Conservation (phyloP, 2,329 filamentous ascomycete genomes). For the Aspergillus pseudonomiae region DNA sequence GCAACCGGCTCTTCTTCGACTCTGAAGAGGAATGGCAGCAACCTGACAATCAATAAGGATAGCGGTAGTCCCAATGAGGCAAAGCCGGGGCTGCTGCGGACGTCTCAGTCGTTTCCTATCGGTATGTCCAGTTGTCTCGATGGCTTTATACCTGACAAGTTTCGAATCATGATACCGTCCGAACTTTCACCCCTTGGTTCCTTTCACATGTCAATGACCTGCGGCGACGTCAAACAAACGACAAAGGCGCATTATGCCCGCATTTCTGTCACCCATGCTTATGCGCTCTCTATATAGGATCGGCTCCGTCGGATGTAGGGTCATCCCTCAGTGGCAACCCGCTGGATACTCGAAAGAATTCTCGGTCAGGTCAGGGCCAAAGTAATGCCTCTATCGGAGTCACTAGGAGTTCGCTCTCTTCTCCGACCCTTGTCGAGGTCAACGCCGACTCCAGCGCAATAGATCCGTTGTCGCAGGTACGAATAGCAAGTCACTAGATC, state of each 20-base stretch:
- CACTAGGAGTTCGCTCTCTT: conserved; percentile 29
- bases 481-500: conserved; percentile 10
- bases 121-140: conserved; percentile 28
- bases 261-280: conserved; percentile 9
- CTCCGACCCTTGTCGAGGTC: conserved; percentile 29
- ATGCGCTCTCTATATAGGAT: conserved; percentile 23
- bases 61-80: conserved; percentile 15
- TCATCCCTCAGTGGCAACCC: conserved; percentile 34
- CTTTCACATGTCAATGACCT: neutral
- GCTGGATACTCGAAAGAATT: conserved; percentile 31
- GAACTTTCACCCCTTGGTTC: conserved; percentile 2
- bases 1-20: conserved; percentile 23
- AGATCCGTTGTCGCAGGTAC: conserved; percentile 69
- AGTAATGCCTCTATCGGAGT: conserved; percentile 22
- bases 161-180: neutral
- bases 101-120: conserved; percentile 27
- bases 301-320: conserved; percentile 32
- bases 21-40: conserved; percentile 9
- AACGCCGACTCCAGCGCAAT: conserved; percentile 53
- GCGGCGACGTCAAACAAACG: neutral
- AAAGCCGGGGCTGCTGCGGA: conserved; percentile 17
- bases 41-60: conserved; percentile 14
- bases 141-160: conserved; percentile 3
- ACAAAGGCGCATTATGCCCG: neutral
- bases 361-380: conserved; percentile 20